Evolutionary conservation across 1,284 basidiomycete genomes (phyloP), one percentile per base, ranked within the genome.

Genomic region (Sporisorium exsertum): DNA sequence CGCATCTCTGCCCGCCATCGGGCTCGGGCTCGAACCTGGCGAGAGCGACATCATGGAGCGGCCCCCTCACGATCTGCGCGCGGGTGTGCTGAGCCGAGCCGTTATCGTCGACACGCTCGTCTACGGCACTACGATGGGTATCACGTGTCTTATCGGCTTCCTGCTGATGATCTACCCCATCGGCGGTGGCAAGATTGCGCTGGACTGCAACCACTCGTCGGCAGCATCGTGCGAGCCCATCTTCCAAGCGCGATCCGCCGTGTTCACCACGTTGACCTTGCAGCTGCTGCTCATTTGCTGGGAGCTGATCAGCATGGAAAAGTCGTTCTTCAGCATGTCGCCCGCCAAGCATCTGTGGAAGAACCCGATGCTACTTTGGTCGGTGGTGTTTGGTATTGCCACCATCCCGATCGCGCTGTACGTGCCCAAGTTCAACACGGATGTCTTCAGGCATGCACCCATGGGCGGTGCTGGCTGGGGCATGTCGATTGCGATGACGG

Each of bases 101-200:
- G 81, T 83, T n/a, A 65, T 83, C 49, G 64, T 73, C 64, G 81
- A 83, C 58, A 74, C 81, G 50, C 72, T 81, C 45, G 76, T 83
- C 20, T 83, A 83, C 59, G 81, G 81, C 26, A 50, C 47, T 18
- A 59, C 64, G 16, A 82, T 83, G 81, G 81, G 81, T 24, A 57
- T 66, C 62, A 77, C 78, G n/a, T 80, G 80, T 64, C 69, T 83
- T 22, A 58, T 72, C 32, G 77, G 78, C 26, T 83, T 81, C 70
- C 45, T 82, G 64, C 58, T 78, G 15, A 82, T 81, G 79, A 71
- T 83, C 58, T 83, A 81, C 54, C 71, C 69, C 6, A 59, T 82
- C 51, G 80, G 79, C 15, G 64, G 63, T n/a, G 81, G 81, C 24
- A 42, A 54, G 13, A 77, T 78, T 20, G 73, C 72, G 3, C 24